A percentile compares a stretch with the other conserved stretches of the same genome.
These are phyloP conservation scores for Nadsonia fulvescens DNA, from an alignment of 805 yeast species.

Conservation along the genomic window DNA sequence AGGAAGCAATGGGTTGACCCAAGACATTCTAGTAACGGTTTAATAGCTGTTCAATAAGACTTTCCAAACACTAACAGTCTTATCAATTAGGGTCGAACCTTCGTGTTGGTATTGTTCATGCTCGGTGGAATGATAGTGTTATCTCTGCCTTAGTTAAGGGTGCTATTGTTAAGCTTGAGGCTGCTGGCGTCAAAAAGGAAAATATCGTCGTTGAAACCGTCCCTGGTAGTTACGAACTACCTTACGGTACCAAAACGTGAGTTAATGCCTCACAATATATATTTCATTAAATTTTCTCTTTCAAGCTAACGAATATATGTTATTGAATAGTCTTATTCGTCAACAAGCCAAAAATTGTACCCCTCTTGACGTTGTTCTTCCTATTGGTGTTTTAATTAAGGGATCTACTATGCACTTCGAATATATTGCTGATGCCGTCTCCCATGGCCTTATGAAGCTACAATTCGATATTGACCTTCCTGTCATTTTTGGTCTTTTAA, in stretches of 20 bases:
- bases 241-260: conserved; percentile 45
- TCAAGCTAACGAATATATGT: too few relatives aligned
- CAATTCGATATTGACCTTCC: conserved; percentile 58
- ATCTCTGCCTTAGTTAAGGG: conserved; percentile 71
- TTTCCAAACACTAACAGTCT: too few relatives aligned
- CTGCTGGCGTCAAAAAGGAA: conserved; percentile 53
- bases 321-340: too few relatives aligned
- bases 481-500: conserved; percentile 81
- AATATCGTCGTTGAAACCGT: conserved; percentile 72
- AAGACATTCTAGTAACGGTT: too few relatives aligned
- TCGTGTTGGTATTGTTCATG: conserved; percentile 76
- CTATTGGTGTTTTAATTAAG: conserved; percentile 88
- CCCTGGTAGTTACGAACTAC: conserved; percentile 91
- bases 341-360: too few relatives aligned
- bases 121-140: conserved; percentile 79
- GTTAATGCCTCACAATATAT: conserved; percentile 9
- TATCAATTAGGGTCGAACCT: conserved; percentile 20
- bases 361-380: conserved; percentile 81
- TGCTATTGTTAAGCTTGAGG: conserved; percentile 38
- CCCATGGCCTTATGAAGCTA: conserved; percentile 68
- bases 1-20: not conserved
- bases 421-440: conserved; percentile 81
- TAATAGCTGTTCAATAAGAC: too few relatives aligned
- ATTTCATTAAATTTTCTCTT: too few relatives aligned
- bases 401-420: conserved; percentile 98